Base-by-base conservation (phyloP, 106 monocot species). In the Vanilla planifolia region DNA sequence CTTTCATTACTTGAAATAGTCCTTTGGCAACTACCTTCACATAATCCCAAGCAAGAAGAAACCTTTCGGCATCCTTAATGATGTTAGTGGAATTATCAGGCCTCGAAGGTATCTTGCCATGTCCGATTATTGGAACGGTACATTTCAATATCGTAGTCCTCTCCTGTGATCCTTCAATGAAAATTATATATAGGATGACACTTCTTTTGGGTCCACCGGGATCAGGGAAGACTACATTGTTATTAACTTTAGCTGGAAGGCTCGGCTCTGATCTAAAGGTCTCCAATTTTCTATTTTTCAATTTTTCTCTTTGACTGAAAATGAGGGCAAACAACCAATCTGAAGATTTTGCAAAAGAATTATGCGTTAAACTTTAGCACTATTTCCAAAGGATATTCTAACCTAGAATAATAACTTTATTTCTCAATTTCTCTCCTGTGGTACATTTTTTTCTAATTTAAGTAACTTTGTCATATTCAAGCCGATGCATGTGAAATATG, bases 171-270 rank as follows among this genome's bases (percentile, higher is more conserved):
- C 9, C 9, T 48, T 28, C 13, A 30, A 2, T 30, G 15, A 53
- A 29, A 15, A 32, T 43, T 15, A 28, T 48, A 21, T 36, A 26
- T 19, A 86, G 86, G 75, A 82, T 87, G 87, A 79, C 75, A 36
- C 43, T 87, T 65, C 79, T 87, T 28, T 35, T 87, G 47, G 87
- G 87, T 16, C 82, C 87, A 2, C 86, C 86, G 3, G 81, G 71
- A 2, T 78, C 86, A 16, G 82, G 86, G 20, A 86, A 82, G 72
- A 86, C 87, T 2, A 72, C 75, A 20, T 45, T 87, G 14, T 46
- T 87, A 44, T 70, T 75, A 39, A 79, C 87, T 33, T 30, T 87
- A 53, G 78, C 79, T 6, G 87, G 87, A 69, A 87, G 79, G 39
- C 65, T 82, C 20, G 66, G 60, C 48, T 63, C 71, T n/a, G 64